phyloP scores from a whole-genome alignment of 257 asterid genomes.

The Solanum acaule region DNA sequence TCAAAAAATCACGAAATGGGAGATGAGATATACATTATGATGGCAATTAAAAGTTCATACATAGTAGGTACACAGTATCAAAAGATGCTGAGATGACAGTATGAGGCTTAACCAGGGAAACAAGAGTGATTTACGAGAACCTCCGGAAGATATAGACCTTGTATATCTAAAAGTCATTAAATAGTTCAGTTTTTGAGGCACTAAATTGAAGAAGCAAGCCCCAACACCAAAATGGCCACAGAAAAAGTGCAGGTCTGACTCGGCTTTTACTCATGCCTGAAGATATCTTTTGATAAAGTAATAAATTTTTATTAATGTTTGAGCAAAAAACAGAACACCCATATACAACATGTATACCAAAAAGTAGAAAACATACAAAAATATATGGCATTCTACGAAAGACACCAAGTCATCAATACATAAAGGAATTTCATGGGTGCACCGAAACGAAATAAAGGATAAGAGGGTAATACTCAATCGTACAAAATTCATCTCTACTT shows the following conservation, averaged over 20 bases:
- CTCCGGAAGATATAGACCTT: not conserved
- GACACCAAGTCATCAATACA: not conserved
- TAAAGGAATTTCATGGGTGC: not conserved
- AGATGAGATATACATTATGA: not conserved
- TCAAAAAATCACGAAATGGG: not conserved
- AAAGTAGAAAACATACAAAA: not conserved
- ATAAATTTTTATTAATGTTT: not conserved
- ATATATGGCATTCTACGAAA: not conserved
- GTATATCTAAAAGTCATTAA: not conserved
- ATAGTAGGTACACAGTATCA: not conserved
- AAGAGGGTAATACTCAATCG: not conserved
- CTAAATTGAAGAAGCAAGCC: not conserved
- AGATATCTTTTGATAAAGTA: not conserved
- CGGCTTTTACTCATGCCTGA: not conserved
- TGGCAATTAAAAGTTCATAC: not conserved
- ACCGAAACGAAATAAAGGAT: not conserved
- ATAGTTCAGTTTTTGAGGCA: not conserved
- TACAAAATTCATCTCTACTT: not conserved
- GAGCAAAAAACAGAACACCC: not conserved
- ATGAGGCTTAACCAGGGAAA: not conserved
- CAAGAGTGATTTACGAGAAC: not conserved
- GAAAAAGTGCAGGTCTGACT: not conserved
- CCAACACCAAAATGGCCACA: not conserved
- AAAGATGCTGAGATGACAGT: not conserved
- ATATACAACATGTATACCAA: not conserved